Base-by-base conservation (phyloP, 2,329 filamentous ascomycete genomes). In the Cladosporium phlei region DNA sequence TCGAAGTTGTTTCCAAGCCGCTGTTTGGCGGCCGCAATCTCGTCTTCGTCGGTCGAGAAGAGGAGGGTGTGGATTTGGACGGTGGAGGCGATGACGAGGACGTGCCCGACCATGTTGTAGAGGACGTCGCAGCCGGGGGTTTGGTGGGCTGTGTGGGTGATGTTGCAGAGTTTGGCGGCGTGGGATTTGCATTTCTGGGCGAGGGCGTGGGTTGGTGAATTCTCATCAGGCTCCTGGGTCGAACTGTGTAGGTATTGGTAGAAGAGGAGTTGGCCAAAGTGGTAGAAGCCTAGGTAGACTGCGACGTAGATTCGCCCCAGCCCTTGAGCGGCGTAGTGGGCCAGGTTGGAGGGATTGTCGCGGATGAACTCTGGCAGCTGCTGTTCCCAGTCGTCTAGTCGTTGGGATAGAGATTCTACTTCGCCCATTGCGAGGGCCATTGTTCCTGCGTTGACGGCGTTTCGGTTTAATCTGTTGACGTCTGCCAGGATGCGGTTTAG, bases 241-340 rank as follows among this genome's bases (percentile, higher is more conserved):
- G 44, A 46, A 14, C 27, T 46, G 35, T 46, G 34, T 10, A 38
- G 27, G 35, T 46, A 46, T 39, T 46, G 44, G 22, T 46, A 46
- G 27, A 46, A 46, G 6, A 46, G 27, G 3, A 46, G 11, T 14
- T 46, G 34, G 5, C 37, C 34, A 8, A 38, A 46, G 14, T 46
- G 37, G 12, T 46, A 39, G 37, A 32, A 46, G 34, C 44, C 44
- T 14, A 38, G 16, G 16, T 46, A 39, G 5, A 46, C 34, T 14
- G 44, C 44, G 14, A 38, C 34, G 21, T 38, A 46, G 10, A 38
- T 38, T 24, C 34, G 17, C 5, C 44, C 44, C 4, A 38, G 35
- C 3, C 44, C 44, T 14, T 38, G 34, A 4, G 44, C 44, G 2
- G 44, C 44, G 14, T 38, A 38, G 9, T 39, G 37, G 4, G 34